Base-by-base conservation (phyloP, 305 asterid species). In the Solanum hybrid region DNA sequence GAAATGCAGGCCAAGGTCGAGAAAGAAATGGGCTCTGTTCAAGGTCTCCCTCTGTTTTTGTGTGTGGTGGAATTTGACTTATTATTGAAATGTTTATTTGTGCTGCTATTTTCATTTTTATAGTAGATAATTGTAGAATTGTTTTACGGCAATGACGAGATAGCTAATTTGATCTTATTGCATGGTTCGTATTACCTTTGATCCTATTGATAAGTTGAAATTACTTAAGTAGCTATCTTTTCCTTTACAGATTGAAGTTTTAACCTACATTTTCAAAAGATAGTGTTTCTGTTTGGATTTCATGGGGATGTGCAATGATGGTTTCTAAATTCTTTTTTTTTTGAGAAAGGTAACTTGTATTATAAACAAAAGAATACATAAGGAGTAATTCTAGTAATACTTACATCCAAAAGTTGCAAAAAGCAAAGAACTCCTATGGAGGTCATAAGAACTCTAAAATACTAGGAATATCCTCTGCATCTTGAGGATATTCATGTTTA, bases 1-100 rank as follows among this genome's bases (percentile, higher is more conserved):
- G 96, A 95, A 91, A 95, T 95, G 97, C 98, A 95, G 96, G 94
- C 94, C 42, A 95, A 95, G 91, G 95, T 95, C 72, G 94, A 94
- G 93, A 95, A 95, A 89, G 97, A 95, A 86, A 95, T 95, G 96
- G 94, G 95, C 56, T 91, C 93, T 82, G 94, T 85, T 90, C 98
- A 95, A 95, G 98, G 98, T 95, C 90, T 71, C 87, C 87, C 5
- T 72, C 35, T 79, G 7, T 37, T 5, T 79, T 9, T 38, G 13
- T 79, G 22, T 79, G n/a, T n/a, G 64, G 32, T 37, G 42, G 11
- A 79, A 40, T 40, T 81, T 26, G 26, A 7, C 13, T 81, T 81
- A 26, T 81, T 26, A 80, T 24, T 26, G 66, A 79, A 80, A 81
- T 81, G 8, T 78, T 35, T 78, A 13, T 79, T 36, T 26, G 9